Base-by-base conservation (phyloP, 805 yeast genomes). In the Monosporozyma unispora region DNA sequence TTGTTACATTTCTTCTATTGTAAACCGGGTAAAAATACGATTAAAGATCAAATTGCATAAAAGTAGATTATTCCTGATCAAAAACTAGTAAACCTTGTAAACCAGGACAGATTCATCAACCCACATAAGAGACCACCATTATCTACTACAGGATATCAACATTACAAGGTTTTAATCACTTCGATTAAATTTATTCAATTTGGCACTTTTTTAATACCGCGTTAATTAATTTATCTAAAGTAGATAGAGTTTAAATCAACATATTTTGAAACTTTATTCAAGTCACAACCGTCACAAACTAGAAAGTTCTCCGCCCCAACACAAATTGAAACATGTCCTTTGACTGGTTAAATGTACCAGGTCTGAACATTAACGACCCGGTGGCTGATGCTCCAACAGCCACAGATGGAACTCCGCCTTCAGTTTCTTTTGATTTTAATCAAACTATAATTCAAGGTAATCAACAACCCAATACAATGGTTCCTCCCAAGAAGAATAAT, bases 261-360 rank as follows among this genome's bases (percentile, higher is more conserved):
- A 14, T 31, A 31, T 31, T 31, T 31, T 31, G n/a, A 31, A 31
- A 31, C 35, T 14, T 31, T 9, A 28, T 28, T 11, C 14, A 28
- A 8, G 12, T 14, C 9, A 14, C 10, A 7, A 28, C 10, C 14
- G 12, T 11, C 12, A 11, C 10, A 28, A 28, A 28, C 12, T 28
- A 28, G 33, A 28, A 11, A 31, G 16, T 2, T 31, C 14, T 14
- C 6, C 16, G 14, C 33, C 33, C 8, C 9, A 14, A 8, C 27
- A 18, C 31, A 41, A 9, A 7, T 10, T n/a, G n/a, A 7, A 59
- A 46, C 49, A 72, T 50, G 80, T 63, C 80, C 10, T 76, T 75
- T 53, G 81, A 78, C 55, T 78, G 81, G 81, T 62, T 77, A 45
- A 75, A 75, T 50, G 63, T 73, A 22, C 72, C 75, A 5, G 74